Base-by-base conservation (phyloP, 148 eudicot species). In the Rhododendron williamsianum region DNA sequence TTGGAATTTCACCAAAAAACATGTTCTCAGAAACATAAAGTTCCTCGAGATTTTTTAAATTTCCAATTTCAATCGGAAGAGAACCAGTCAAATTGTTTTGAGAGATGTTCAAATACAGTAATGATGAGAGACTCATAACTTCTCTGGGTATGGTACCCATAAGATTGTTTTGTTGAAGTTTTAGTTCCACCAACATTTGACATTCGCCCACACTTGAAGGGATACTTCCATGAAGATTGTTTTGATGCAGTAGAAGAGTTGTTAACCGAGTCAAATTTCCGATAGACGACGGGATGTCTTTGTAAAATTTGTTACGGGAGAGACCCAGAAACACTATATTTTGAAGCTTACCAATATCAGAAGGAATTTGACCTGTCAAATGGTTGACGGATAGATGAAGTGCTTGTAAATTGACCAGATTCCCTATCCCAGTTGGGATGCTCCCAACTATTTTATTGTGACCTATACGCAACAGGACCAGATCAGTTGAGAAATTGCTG, bases 401-500 rank as follows among this genome's bases (percentile, higher is more conserved):
- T 5, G 0, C 0, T 3, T 49, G 7, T 81, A 91, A 45, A 56
- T 83, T 30, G 3, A 81, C 67, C 10, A 86, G 49, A 43, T 86
- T 38, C 0, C 6, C 43, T 38, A 38, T 4, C 0, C 43, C 43
- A 38, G 43, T 38, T 38, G 43, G 43, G 15, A 89, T 67, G 30
- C 4, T 84, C 35, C 86, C 89, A 35, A 13, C 36, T 12, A 84
- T 80, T 15, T 27, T 4, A 27, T 67, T 87, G n/a, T 1, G 1
- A 33, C 35, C 35, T 33, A 33, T 33, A 1, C 1, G 35, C 35
- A 33, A 33, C 1, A 33, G 1, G 35, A 33, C 35, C 35, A 87
- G 36, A 15, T 4, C 12, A 25, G 8, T 67, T 1, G 89, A 88
- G 36, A 87, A 82, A 19, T 89, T 87, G 60, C 74, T 78, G 1